Base-by-base conservation (phyloP, 306 rosid species). In the Vicia villosa region DNA sequence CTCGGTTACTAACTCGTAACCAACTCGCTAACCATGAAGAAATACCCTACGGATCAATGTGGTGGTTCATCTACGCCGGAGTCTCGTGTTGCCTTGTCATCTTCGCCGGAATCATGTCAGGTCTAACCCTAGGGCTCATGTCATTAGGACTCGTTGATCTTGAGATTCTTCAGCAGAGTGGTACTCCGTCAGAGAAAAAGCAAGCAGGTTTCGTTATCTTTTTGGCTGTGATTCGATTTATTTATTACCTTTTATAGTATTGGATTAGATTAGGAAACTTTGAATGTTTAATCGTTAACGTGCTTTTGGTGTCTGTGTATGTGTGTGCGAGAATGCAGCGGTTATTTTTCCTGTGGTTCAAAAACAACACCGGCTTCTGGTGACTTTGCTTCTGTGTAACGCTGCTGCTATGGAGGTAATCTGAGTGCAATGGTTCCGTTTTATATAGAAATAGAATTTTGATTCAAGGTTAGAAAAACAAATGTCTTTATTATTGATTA, bases 101-200 rank as follows among this genome's bases (percentile, higher is more conserved):
- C 69, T 94, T 94, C 66, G 99, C 99, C 5, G 99, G 99, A 16
- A 87, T 94, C n/a, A 91, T 94, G 99, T 91, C 99, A 8, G 99
- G 99, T 14, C 55, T 94, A 56, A 94, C 99, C 40, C 88, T 94
- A 11, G 99, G 99, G 7, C 95, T 94, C 78, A 94, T 94, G 99
- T 94, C 99, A 52, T 96, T 94, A 10, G 84, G 95, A 55, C 96
- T 83, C 67, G 99, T 94, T 17, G 99, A 94, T 65, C 97, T 94
- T 62, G 99, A 94, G 88, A 94, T 94, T 76, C 89, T 94, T 46
- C 88, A 86, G 76, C 92, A 92, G 5, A 94, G 99, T 30, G 99
- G 99, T 43, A 72, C 96, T 64, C 79, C 84, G 1, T 4, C 83
- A 12, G 96, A 94, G 89, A 94, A 94, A 45, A 91, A 84, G 24